phyloP scores from a whole-genome alignment of 345 rosid species.

The Cardiospermum halicacabum region DNA sequence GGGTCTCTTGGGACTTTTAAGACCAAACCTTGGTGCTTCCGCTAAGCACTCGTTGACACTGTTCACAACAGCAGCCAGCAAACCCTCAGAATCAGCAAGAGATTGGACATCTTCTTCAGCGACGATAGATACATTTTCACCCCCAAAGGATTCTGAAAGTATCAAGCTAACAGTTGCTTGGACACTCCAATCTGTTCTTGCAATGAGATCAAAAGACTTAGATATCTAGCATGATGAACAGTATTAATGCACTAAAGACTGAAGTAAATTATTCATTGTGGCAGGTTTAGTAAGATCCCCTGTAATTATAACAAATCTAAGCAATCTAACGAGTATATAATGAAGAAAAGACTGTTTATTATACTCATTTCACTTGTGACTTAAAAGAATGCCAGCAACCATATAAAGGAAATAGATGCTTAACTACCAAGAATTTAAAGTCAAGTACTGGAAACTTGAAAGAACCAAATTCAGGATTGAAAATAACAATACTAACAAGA shows the following conservation, averaged over 20 bases:
- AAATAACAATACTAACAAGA: too few species aligned
- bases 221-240: constrained; percentile 1
- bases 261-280: not conserved
- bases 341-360: not conserved
- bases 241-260: not conserved
- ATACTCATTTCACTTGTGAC: not conserved
- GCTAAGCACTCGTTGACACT: constrained; percentile 68
- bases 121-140: constrained; percentile 54
- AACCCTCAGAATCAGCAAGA: constrained; percentile 52
- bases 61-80: constrained; percentile 48
- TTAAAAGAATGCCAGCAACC: not conserved
- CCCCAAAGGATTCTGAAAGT: constrained; percentile 57
- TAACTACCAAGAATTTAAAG: not conserved
- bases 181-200: constrained; percentile 75
- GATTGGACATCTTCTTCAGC: constrained; percentile 84
- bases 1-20: constrained; percentile 47
- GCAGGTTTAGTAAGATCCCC: not conserved
- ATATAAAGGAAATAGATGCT: too few species aligned
- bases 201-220: constrained; percentile 11
- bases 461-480: too few species aligned
- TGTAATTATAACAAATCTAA: not conserved
- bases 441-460: not conserved
- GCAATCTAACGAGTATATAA: not conserved
- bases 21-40: constrained; percentile 61
- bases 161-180: constrained; percentile 89